Conservation (phyloP, 2,329 filamentous ascomycete genomes). For the Bipolaris sorokiniana region DNA sequence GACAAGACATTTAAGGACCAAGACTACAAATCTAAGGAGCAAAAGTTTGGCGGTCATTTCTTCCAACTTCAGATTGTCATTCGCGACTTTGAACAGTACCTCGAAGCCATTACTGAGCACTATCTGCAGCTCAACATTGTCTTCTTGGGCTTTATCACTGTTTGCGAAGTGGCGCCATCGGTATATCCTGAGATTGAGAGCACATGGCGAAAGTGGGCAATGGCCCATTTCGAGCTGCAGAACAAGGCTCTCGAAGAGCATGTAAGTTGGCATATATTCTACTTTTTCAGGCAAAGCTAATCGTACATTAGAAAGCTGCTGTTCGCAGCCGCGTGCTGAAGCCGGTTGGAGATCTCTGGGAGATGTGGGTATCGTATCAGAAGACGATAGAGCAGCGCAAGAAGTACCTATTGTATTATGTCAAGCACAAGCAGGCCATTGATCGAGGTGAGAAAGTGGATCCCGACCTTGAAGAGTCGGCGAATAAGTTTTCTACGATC, state of each 20-base stretch:
- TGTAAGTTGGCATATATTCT: slow-evolving; percentile 57
- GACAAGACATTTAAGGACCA: slow-evolving; percentile 74
- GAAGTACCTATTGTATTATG: slow-evolving; percentile 89
- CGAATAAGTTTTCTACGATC: slow-evolving; percentile 87
- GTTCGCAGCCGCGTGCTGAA: slow-evolving; percentile 85
- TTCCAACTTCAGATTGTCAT: slow-evolving; percentile 90
- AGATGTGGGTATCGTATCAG: slow-evolving; percentile 81
- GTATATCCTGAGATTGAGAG: slow-evolving; percentile 82
- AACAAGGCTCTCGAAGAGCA: slow-evolving; percentile 84
- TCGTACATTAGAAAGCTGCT: slow-evolving; percentile 58
- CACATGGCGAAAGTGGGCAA: slow-evolving; percentile 92
- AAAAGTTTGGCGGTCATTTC: slow-evolving; percentile 90
- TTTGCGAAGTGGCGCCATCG: slow-evolving; percentile 69
- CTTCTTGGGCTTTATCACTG: slow-evolving; percentile 79
- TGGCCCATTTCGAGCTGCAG: slow-evolving; percentile 84
- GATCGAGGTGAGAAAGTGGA: slow-evolving; percentile 85
- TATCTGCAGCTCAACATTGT: slow-evolving; percentile 82
- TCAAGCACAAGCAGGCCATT: slow-evolving; percentile 77
- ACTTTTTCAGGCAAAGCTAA: slow-evolving; percentile 18
- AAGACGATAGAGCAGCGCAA: slow-evolving; percentile 92
- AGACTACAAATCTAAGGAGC: slow-evolving; percentile 78
- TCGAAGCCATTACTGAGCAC: slow-evolving; percentile 78
- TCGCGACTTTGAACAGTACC: slow-evolving; percentile 92
- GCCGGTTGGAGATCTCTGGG: slow-evolving; percentile 78
- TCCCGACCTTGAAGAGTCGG: slow-evolving; percentile 80